Evolutionary conservation across 306 rosid species (phyloP), one percentile per base, ranked within the genome.

Genomic region (Gastrolobium bilobum): DNA sequence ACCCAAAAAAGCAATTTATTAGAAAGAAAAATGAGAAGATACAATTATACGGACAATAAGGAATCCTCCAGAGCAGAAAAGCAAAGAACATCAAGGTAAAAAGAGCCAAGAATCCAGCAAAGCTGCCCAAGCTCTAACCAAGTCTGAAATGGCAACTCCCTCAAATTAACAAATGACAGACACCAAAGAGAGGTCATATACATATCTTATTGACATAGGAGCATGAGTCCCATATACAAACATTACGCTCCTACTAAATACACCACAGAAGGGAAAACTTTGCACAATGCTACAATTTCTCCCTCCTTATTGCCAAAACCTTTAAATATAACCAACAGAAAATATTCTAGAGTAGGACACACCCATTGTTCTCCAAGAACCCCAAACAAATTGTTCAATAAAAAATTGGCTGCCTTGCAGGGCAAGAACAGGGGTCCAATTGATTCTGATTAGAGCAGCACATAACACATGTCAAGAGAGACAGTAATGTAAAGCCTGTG

Each of bases 61-160:
- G 11, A 69, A 69, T 35, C 48, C 61, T 70, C 62, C 48, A 51
- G 74, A 11, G 56, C 62, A 51, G 61, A 51, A 51, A 69, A 68
- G 44, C 75, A 50, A 69, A 69, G 61, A 50, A 51, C 33, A 51
- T 4, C 46, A n/a, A 44, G 48, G n/a, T 15, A 20, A 38, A 54
- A 15, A 26, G 26, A 54, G 38, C 29, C 39, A 20, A 71, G 38
- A 71, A 71, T 38, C 11, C 39, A 53, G 26, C 10, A 53, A 15
- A 71, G 60, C 76, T 35, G 37, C 63, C 51, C 59, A 38, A 73
- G 40, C 42, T 4, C 54, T 40, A 26, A 48, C 48, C 46, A 33
- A 39, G 43, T 71, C 53, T 40, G 30, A 57, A 56, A 14, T 38
- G 54, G 50, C 26, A 68, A 68, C n/a, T 31, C 43, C 59, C 43